Conservation (phyloP, 768 basidiomycete genomes). For the Boletus sp. region DNA sequence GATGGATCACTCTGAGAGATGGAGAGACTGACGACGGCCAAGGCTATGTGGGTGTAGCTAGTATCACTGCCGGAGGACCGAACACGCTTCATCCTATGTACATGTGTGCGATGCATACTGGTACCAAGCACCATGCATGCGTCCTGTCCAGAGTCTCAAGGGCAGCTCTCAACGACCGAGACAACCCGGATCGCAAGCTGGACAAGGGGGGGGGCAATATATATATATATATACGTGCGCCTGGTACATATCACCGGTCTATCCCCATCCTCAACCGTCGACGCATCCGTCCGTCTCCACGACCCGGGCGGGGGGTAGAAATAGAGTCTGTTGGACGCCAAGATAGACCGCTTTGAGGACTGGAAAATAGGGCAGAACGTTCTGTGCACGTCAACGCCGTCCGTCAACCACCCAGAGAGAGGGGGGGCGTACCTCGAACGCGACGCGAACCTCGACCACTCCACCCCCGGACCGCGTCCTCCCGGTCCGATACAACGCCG, state of each 20-base stretch:
- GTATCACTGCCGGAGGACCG: too few relatives aligned
- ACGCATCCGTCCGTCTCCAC: neutral
- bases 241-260: neutral
- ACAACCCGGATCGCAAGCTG: neutral
- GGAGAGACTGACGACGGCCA: too few relatives aligned
- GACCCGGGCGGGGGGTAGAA: slow-evolving; percentile 8
- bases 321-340: slow-evolving; percentile 50
- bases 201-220: neutral
- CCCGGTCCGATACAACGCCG: slow-evolving; percentile 34
- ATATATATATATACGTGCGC: neutral
- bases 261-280: neutral
- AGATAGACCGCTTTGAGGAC: slow-evolving; percentile 59
- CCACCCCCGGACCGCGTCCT: slow-evolving; percentile 6
- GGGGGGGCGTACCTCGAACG: slow-evolving; percentile 58
- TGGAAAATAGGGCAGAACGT: slow-evolving; percentile 58
- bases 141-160: too few relatives aligned
- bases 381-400: slow-evolving; percentile 35
- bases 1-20: too few relatives aligned
- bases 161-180: neutral
- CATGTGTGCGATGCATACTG: too few relatives aligned
- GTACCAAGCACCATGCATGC: too few relatives aligned
- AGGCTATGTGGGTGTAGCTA: too few relatives aligned
- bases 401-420: too few relatives aligned
- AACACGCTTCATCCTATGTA: too few relatives aligned
- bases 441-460: slow-evolving; percentile 44